Conservation (phyloP, 1,284 basidiomycete species). For the Melampsora abietis-canadensis region DNA sequence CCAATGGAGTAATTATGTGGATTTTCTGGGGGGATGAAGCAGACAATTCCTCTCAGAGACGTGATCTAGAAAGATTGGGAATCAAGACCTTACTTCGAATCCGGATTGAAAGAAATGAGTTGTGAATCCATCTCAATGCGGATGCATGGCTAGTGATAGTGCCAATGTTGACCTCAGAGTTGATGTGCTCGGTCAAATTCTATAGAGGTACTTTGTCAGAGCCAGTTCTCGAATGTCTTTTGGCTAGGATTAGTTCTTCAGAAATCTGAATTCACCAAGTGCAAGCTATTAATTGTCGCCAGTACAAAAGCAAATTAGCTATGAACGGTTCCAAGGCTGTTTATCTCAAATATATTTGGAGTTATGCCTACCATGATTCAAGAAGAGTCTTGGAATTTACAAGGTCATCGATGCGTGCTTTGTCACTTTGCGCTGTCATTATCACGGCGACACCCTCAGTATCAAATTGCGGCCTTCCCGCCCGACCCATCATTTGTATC, state of each 20-base stretch:
- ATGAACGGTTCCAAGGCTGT: too few species aligned
- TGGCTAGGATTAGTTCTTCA: too few species aligned
- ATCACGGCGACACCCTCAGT: conserved; percentile 41
- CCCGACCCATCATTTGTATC: conserved; percentile 46
- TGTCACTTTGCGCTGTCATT: conserved; percentile 43
- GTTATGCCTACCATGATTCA: conserved; percentile 36
- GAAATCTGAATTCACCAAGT: conserved; percentile 21
- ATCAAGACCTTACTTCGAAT: conserved; percentile 26
- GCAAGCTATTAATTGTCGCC: conserved; percentile 13
- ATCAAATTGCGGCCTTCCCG: conserved; percentile 44
- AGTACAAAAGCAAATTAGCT: neutral
- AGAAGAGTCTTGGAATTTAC: conserved; percentile 38
- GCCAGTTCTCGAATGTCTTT: neutral
- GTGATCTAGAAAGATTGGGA: too few species aligned
- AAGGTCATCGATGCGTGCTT: conserved; percentile 37
- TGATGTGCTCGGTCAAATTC: conserved; percentile 81
- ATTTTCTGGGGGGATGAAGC: conserved; percentile 24
- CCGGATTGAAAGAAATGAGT: conserved; percentile 40
- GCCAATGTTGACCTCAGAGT: conserved; percentile 81
- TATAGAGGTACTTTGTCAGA: conserved; percentile 41
- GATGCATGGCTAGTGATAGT: conserved; percentile 31
- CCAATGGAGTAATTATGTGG: conserved; percentile 29
- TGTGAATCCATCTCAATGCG: conserved; percentile 37
- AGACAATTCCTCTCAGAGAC: too few species aligned
- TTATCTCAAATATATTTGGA: too few species aligned